Conservation (phyloP, 371 early-diverging fungal species). For the Saksenaea oblongispora region DNA sequence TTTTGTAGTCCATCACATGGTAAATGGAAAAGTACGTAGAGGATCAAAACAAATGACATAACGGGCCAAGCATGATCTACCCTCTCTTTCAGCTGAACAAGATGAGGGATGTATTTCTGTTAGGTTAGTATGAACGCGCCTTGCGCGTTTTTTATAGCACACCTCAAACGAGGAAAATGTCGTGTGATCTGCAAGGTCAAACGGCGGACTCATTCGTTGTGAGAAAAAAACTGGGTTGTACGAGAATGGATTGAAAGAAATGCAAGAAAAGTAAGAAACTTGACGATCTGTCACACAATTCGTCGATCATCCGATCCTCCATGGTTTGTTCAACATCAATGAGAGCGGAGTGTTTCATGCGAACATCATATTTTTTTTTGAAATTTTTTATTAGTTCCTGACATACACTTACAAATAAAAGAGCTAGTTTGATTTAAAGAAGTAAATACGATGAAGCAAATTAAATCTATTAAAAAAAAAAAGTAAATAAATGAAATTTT, state of each 20-base stretch:
- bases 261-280: conserved; percentile 7
- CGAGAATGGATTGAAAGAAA: not conserved
- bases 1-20: too few species aligned
- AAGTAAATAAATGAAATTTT: not conserved
- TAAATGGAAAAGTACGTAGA: too few species aligned
- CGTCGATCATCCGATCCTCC: conserved; percentile 1
- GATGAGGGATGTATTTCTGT: too few species aligned
- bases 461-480: not conserved
- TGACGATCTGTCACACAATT: not conserved
- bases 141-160: too few species aligned
- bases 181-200: too few species aligned
- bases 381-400: not conserved
- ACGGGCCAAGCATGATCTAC: too few species aligned
- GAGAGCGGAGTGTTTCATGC: not conserved
- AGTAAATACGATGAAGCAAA: not conserved
- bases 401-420: not conserved
- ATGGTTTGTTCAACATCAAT: not conserved
- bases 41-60: too few species aligned
- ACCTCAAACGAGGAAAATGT: too few species aligned
- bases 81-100: too few species aligned
- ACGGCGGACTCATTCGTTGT: too few species aligned
- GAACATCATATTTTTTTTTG: not conserved
- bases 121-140: too few species aligned
- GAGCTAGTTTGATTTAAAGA: not conserved
- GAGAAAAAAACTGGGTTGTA: not conserved